A percentile compares a stretch with the other conserved stretches of the same genome.
These are phyloP conservation scores for Starmerella scarabaei DNA, from an alignment of 805 yeast species.

Conservation along the genomic window DNA sequence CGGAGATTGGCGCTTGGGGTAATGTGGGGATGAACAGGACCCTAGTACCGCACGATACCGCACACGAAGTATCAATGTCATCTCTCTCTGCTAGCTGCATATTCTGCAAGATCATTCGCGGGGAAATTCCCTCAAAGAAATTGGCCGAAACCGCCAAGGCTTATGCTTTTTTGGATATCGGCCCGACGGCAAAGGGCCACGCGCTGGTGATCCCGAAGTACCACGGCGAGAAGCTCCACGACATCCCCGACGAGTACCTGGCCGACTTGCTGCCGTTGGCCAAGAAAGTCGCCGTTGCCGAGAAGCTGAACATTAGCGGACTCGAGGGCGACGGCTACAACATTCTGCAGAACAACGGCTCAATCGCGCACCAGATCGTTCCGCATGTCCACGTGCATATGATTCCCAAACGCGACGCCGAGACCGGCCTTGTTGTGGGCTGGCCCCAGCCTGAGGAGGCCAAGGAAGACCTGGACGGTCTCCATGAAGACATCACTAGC, in stretches of 20 bases:
- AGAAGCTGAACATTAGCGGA: conserved; percentile 43
- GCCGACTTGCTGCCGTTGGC: conserved; percentile 79
- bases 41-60: no score
- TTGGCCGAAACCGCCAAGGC: conserved; percentile 71
- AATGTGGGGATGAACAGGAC: no score
- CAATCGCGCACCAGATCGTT: conserved; percentile 89
- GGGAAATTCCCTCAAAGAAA: conserved; percentile 91
- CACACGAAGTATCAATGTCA: no score
- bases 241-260: conserved; percentile 81
- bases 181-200: conserved; percentile 84
- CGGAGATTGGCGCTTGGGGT: no score
- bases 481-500: conserved; percentile 43
- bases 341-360: conserved; percentile 82
- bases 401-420: conserved; percentile 69
- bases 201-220: conserved; percentile 80
- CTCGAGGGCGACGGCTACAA: conserved; percentile 65
- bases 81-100: conserved; percentile 42
- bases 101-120: conserved; percentile 87
- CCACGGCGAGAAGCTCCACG: conserved; percentile 88
- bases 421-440: conserved; percentile 71
- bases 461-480: conserved; percentile 46
- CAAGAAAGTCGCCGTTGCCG: conserved; percentile 66
- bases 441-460: conserved; percentile 89
- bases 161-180: conserved; percentile 80
- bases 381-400: conserved; percentile 95